Evolutionary conservation across 1,284 basidiomycete species (phyloP).

Genomic region (Sanguinoderma infundibulare): DNA sequence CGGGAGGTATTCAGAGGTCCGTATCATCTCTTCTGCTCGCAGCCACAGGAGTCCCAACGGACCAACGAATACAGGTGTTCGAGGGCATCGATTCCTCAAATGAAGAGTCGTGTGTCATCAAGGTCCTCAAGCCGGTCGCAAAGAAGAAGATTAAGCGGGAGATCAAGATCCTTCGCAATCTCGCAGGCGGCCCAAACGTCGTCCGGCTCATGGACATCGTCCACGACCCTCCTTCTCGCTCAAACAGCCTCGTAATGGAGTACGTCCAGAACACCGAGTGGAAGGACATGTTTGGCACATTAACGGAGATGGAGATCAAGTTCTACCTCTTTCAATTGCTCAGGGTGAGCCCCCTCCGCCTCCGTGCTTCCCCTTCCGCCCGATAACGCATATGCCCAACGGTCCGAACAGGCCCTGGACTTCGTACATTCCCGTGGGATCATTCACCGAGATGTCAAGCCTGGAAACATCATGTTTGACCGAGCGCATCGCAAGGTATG

Average conservation of each 20-base stretch:
- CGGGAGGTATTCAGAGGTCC: conserved; percentile 94
- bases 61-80: conserved; percentile 65
- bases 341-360: conserved; percentile 52
- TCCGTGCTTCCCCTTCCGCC: background rate
- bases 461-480: conserved; percentile 93
- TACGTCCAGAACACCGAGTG: conserved; percentile 87
- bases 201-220: conserved; percentile 86
- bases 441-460: conserved; percentile 93
- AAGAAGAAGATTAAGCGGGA: conserved; percentile 94
- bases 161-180: conserved; percentile 89
- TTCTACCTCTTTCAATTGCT: conserved; percentile 87
- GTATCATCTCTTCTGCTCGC: conserved; percentile 8
- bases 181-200: conserved; percentile 87
- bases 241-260: conserved; percentile 87
- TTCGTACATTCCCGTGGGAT: conserved; percentile 90
- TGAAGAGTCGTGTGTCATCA: conserved; percentile 84
- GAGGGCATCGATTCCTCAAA: conserved; percentile 84
- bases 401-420: conserved; percentile 67
- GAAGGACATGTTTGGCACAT: conserved; percentile 76
- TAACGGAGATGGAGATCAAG: conserved; percentile 84
- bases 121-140: conserved; percentile 91
- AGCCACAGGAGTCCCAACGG: background rate
- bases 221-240: conserved; percentile 74
- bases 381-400: background rate
- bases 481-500: conserved; percentile 76